These are phyloP conservation scores for Solanum chiquidenum DNA, from an alignment of 257 asterid species.

Conservation along the genomic window DNA sequence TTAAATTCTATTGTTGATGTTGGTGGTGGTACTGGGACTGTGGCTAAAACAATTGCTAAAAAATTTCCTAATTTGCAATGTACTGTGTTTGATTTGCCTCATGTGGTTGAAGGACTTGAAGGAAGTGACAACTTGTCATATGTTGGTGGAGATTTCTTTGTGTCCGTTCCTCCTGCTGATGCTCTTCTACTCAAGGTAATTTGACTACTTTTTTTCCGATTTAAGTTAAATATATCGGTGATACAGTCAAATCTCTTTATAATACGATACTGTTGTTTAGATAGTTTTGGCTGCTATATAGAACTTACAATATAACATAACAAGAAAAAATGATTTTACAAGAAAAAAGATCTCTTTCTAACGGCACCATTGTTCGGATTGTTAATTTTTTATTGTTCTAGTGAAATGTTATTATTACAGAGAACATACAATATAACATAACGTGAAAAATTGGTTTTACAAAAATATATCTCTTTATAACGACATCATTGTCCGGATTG, in stretches of 20 bases:
- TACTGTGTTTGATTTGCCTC: constrained; percentile 19
- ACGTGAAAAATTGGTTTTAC: no score
- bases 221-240: no score
- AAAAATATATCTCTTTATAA: accelerated
- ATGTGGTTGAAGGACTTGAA: constrained; percentile 17
- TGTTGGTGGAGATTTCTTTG: constrained; percentile 18
- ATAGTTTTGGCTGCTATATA: neutral
- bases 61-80: constrained; percentile 13
- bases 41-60: constrained; percentile 10
- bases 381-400: no score
- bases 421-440: no score
- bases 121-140: neutral
- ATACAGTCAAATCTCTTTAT: neutral
- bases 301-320: neutral
- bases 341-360: neutral
- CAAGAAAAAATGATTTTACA: neutral
- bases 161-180: constrained; percentile 12
- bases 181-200: constrained; percentile 15
- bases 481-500: neutral
- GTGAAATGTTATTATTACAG: no score
- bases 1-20: constrained; percentile 19
- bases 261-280: neutral
- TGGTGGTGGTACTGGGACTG: constrained; percentile 27
- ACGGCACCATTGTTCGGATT: accelerated
- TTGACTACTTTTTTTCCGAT: no score